A percentile compares a stretch with the other conserved stretches of the same genome.
phyloP scores from a whole-genome alignment of 352 stramenopile genomes.

The Globisporangium sylvaticum region DNA sequence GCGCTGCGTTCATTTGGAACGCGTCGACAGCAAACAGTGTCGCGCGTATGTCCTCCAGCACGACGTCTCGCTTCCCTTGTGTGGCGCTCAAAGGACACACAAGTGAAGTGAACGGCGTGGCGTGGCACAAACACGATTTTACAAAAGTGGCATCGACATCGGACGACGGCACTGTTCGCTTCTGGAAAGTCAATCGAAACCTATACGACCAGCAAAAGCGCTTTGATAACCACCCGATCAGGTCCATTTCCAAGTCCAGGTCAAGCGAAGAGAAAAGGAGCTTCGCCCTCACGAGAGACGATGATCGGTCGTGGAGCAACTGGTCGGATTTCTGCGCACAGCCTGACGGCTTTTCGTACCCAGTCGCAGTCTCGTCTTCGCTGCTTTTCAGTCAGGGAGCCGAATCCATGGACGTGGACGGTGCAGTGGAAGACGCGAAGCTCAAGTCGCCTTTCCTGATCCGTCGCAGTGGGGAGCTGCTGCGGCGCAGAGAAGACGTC shows the following conservation, averaged over 20 bases:
- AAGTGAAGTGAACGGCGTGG: constrained; percentile 65
- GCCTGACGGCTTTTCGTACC: constrained; percentile 16
- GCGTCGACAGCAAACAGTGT: constrained; percentile 8
- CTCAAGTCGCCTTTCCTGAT: constrained; percentile 24
- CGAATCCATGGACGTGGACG: constrained; percentile 13
- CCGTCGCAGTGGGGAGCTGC: constrained; percentile 19
- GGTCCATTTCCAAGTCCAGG: background rate
- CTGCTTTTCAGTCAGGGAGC: background rate
- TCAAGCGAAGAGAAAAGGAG: background rate
- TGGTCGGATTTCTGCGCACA: constrained; percentile 17
- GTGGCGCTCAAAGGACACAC: constrained; percentile 55
- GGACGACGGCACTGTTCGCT: constrained; percentile 60
- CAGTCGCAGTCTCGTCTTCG: constrained; percentile 8
- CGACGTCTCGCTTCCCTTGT: constrained; percentile 19
- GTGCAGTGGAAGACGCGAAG: background rate
- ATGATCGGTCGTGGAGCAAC: constrained; percentile 13
- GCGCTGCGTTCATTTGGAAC: constrained; percentile 60
- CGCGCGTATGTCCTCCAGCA: background rate
- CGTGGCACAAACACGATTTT: constrained; percentile 50
- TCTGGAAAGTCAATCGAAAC: constrained; percentile 24
- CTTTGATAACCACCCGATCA: background rate
- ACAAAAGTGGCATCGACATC: constrained; percentile 50
- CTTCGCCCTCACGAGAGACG: constrained; percentile 4
- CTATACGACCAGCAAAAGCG: background rate
- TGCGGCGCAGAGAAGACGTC: constrained; percentile 14